Evolutionary conservation across 306 rosid species (phyloP), one percentile per base, ranked within the genome.

Genomic region (Rubus idaeus): DNA sequence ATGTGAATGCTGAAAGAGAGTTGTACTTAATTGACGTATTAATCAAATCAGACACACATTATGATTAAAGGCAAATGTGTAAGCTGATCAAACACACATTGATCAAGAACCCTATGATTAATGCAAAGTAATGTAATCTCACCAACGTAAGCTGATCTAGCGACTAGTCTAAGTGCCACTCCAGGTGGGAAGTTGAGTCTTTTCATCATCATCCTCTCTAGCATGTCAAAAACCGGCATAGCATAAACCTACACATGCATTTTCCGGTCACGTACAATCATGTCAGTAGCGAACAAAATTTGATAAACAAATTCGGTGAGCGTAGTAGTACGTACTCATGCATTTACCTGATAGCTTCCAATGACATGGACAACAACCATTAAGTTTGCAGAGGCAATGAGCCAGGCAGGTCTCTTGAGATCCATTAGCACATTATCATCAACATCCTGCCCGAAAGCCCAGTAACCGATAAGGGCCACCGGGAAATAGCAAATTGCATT

Each of bases 401-500:
- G 96, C 98, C 98, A 90, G 2, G 84, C 75, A 12, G 98, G 98
- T 87, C 46, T 90, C 55, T 87, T 84, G 26, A 94, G 91, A 53
- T 81, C 82, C 79, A 87, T 68, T 26, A 94, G 88, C 16, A 94
- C 89, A 75, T 94, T 94, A 16, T 94, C 98, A 26, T 81, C 83
- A 58, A 91, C 98, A 75, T 87, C 97, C 76, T 88, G 88, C 7
- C 98, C 98, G 76, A 91, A 94, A 10, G 96, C 85, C 98, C 98
- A 94, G 49, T 94, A 94, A 3, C 97, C 98, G 44, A 87, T 67
- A 3, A 94, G 68, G 60, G 98, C 99, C 64, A 95, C 97, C 0
- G 97, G 99, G 77, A 95, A 95, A 75, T 94, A 94, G 88, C 99
- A 95, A 44, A 95, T 79, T 5, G 92, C 93, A 55, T 92, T 92